These are phyloP conservation scores for Eremochloa ophiuroides DNA, from an alignment of 176 grass and related monocot species.

Conservation along the genomic window DNA sequence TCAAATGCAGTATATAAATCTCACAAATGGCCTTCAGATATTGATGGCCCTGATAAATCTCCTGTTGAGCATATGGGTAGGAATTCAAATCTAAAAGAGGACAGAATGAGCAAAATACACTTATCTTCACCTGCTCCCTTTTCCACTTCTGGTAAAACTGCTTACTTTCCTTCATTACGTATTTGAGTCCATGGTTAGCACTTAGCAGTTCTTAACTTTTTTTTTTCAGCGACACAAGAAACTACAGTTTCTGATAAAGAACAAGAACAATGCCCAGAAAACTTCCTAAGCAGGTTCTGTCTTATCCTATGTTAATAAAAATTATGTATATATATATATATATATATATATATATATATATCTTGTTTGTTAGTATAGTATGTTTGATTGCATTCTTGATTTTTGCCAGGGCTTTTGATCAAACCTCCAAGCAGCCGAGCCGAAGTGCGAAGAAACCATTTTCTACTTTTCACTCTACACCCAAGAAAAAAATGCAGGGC, in stretches of 20 bases:
- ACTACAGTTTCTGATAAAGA: background rate
- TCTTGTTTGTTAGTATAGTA: background rate
- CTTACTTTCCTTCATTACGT: conserved; percentile 2
- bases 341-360: background rate
- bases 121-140: conserved; percentile 44
- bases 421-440: conserved; percentile 32
- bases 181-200: background rate
- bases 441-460: conserved; percentile 57
- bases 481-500: conserved; percentile 38
- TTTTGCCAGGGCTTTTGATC: background rate
- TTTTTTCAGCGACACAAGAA: background rate
- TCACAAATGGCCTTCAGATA: conserved; percentile 46
- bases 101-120: conserved; percentile 39
- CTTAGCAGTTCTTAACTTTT: conserved; percentile 21
- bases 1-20: conserved; percentile 61
- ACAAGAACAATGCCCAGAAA: conserved; percentile 51
- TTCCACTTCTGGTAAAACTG: conserved; percentile 43
- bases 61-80: conserved; percentile 30
- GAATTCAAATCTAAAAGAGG: conserved; percentile 54
- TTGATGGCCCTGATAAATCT: conserved; percentile 44
- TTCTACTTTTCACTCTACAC: conserved; percentile 45
- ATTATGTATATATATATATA: background rate
- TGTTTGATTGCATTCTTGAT: background rate
- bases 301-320: background rate
- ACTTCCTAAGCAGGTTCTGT: conserved; percentile 33